Evolutionary conservation across 345 rosid genomes (phyloP).

Genomic region (Excoecaria cochinchinensis): DNA sequence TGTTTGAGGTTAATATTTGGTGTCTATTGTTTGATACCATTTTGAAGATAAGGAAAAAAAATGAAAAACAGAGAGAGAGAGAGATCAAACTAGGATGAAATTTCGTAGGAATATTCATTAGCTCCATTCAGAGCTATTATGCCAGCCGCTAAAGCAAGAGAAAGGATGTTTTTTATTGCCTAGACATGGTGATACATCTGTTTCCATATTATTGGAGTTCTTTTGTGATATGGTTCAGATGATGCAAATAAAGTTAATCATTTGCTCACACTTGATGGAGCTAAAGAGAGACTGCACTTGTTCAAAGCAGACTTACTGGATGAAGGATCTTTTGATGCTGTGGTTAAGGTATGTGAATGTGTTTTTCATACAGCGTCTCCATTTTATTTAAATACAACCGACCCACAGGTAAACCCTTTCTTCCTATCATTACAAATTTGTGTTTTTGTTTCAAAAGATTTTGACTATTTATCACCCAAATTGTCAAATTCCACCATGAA

Average conservation of each 20-base stretch:
- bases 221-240: constrained; percentile 28
- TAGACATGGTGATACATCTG: no score
- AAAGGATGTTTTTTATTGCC: no score
- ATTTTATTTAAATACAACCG: background rate
- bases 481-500: background rate
- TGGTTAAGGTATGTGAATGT: constrained; percentile 12
- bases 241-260: constrained; percentile 71
- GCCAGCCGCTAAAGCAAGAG: no score
- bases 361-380: constrained; percentile 17
- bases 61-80: no score
- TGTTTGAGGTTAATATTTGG: no score
- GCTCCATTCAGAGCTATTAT: no score
- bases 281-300: constrained; percentile 62
- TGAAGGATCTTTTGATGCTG: constrained; percentile 56
- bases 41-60: no score
- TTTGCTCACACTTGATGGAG: constrained; percentile 63
- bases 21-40: no score
- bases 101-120: no score
- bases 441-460: background rate
- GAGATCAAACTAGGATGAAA: no score
- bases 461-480: background rate
- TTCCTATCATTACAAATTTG: background rate
- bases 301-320: constrained; percentile 74
- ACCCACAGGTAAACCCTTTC: background rate
- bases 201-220: background rate